Evolutionary conservation across 768 basidiomycete genomes (phyloP), one percentile per base, ranked within the genome.

Genomic region (Psilocybe sp.): DNA sequence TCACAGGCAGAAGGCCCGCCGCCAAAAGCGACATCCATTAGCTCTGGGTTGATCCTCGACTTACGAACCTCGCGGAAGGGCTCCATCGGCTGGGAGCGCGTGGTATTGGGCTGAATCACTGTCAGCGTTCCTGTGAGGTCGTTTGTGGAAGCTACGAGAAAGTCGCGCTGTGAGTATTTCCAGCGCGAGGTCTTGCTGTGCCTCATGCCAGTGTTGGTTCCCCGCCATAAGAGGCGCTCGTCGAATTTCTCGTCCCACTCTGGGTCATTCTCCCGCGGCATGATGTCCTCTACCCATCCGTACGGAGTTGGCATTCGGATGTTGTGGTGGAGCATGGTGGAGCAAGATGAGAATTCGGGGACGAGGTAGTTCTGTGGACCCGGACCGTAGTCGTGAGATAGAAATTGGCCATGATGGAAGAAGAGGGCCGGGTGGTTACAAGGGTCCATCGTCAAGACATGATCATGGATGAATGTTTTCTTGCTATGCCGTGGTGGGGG

Each of bases 201-300:
- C 45, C 56, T 68, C 15, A 81, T 85, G 9, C 89, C 89, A 0
- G 89, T 89, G 40, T 81, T 87, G 37, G 79, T 79, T 3, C 89
- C 89, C 36, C 89, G 74, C 89, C 89, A 91, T 36, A 81, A 70
- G 14, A 89, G 55, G 3, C 79, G 69, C 51, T 85, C 80, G 60
- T 86, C 78, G 1, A 67, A 23, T 68, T 85, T 90, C 31, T 77
- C 71, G 13, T 82, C 78, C 80, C 85, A 92, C 0, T 72, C 73
- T 8, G 84, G 77, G 63, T 89, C 81, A 55, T 82, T 70, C 2
- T 62, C 62, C 2, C 69, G 68, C 5, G 72, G 67, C 9, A 60
- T 59, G 5, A 73, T 61, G 12, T 76, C 75, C 6, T 71, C 74
- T 0, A 73, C 44, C 78, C 78, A 83, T 13, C 66, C 71, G 43